phyloP scores from a whole-genome alignment of 768 basidiomycete genomes.

The Mrakia hoshinonis region DNA sequence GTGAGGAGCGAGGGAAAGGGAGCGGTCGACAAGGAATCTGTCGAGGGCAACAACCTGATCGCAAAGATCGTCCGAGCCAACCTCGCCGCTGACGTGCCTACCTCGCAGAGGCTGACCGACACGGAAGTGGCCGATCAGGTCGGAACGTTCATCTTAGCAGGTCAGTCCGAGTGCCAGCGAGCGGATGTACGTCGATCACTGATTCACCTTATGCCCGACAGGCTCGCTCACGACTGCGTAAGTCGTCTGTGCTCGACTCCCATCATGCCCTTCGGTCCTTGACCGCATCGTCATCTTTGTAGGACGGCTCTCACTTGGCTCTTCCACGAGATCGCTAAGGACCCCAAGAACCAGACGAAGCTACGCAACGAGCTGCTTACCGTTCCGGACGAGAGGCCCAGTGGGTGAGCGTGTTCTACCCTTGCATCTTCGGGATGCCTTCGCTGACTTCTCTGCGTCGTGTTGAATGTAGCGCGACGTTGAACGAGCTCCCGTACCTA shows the following conservation, averaged over 20 bases:
- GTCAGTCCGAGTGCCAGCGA: too few species aligned
- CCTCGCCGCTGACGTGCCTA: constrained; percentile 48
- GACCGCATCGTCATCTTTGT: constrained; percentile 51
- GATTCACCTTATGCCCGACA: constrained; percentile 38
- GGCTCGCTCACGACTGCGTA: constrained; percentile 35
- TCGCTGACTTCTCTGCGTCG: neutral
- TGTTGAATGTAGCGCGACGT: neutral
- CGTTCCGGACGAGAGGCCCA: constrained; percentile 39
- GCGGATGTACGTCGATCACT: neutral
- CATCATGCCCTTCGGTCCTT: constrained; percentile 30
- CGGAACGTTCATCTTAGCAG: constrained; percentile 65
- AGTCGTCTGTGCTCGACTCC: neutral
- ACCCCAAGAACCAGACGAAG: constrained; percentile 58
- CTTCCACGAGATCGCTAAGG: constrained; percentile 58
- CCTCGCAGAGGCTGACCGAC: constrained; percentile 66
- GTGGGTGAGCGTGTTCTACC: constrained; percentile 36
- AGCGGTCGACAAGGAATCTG: neutral
- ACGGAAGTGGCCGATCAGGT: constrained; percentile 76
- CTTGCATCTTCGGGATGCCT: neutral
- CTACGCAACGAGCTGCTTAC: constrained; percentile 58
- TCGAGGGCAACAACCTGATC: neutral
- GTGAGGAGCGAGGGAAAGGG: neutral
- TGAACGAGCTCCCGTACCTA: constrained; percentile 10
- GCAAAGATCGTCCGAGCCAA: constrained; percentile 61
- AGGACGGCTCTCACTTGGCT: constrained; percentile 78